Evolutionary conservation across 1,139 yeast species (phyloP), one percentile per base, ranked within the genome.

Genomic region (Kodamaea arcana): DNA sequence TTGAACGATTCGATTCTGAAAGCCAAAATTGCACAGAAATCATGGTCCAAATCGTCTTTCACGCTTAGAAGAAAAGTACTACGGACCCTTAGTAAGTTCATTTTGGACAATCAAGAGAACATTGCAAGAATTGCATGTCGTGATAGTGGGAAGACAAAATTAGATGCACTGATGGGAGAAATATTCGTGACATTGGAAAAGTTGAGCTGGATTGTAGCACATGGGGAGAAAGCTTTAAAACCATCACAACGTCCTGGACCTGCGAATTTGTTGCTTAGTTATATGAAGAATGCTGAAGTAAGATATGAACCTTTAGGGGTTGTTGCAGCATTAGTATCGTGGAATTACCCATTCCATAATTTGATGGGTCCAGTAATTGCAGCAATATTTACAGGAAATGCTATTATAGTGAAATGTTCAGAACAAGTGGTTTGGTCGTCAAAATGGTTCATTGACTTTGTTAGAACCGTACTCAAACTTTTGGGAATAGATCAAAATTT

Each of bases 371-470:
- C 98, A 1, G 69, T 90, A 1, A 80, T 90, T 40, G 94, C 97
- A 2, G 77, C 94, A 1, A 60, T 92, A 18, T 86, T 88, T 54
- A 78, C 95, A 4, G 98, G 98, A 6, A 90, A 92, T 56, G 90
- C 92, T 10, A 80, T 88, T 35, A 80, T 92, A 4, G 80, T 92
- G 34, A 92, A 92, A 57, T 90, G 98, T 60, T 85, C 96, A 4
- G 98, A 92, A 58, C 86, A 87, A 50, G 97, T 92, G 2, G 83
- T 86, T 25, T 92, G 97, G 97, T 86, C 96, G 10, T 84, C 96
- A 7, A 76, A 71, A 41, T 84, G 83, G 69, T 92, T 83, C 52
- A 69, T 84, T 32, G 61, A 58, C 25, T 67, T 92, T 55, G 83
- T 87, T 11, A 80, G 77, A 49, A 68, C 79, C 9, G 87, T 92